Evolutionary conservation across 2,329 filamentous ascomycete species (phyloP), one percentile per base, ranked within the genome.

Genomic region (Hymenoscyphus scutula): DNA sequence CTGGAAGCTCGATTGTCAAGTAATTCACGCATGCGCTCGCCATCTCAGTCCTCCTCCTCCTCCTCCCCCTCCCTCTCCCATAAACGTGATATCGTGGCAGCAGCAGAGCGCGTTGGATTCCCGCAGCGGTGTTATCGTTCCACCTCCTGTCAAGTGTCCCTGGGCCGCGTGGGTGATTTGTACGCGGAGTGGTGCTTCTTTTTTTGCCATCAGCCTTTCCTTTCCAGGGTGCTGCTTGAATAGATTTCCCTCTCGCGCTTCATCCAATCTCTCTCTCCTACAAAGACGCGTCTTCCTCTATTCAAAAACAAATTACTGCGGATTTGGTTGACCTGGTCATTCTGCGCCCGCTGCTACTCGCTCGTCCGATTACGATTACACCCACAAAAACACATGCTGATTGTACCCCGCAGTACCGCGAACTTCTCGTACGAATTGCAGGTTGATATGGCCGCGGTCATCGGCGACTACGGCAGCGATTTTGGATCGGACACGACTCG

Each of bases 401-500:
- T 63, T 53, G 48, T 62, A 63, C 48, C 59, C 56, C 62, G 45
- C 67, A 73, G 70, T 66, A 73, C 69, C 64, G 7, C 41, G 41
- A 48, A 48, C n/a, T 48, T 48, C 41, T 48, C 19, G 41, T 61
- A 65, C 60, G 37, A 38, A 67, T 60, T 65, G 60, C 62, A 72
- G 66, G 67, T 67, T 73, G 71, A 74, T 78, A 88, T 88, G 85
- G 85, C 84, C 73, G 81, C 84, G 77, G 76, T 87, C 77, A 82
- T 87, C 70, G 83, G 84, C 76, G 91, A 94, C 80, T 87, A 87
- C 79, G 62, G 59, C 70, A 84, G 84, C 76, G 91, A 94, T 80
- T 87, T 87, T 79, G 86, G 87, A 78, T 84, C 90, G 76, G 87
- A 91, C 78, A 82, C 87, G 70, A 82, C 85, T 71, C 84, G 86